A percentile compares a stretch with the other conserved stretches of the same genome.
phyloP scores from a whole-genome alignment of 768 basidiomycete genomes.

The Hortiboletus campestris region DNA sequence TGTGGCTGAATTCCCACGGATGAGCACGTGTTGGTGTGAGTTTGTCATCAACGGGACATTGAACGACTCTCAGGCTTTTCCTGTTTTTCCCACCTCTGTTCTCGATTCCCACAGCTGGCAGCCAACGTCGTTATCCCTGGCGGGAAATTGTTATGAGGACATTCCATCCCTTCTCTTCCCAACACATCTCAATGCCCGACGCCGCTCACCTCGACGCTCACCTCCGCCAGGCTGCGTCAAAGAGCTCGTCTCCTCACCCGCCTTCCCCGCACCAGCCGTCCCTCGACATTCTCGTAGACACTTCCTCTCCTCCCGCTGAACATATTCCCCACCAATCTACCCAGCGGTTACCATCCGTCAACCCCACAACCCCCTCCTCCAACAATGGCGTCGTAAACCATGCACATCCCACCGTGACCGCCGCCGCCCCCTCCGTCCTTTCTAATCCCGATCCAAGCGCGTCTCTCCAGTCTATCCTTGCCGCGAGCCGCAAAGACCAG shows the following conservation, averaged over 20 bases:
- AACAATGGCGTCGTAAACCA: slow-evolving; percentile 29
- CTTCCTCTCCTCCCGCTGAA: slow-evolving; percentile 25
- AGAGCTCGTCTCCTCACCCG: slow-evolving; percentile 48
- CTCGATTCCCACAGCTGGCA: slow-evolving; percentile 46
- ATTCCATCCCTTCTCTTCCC: slow-evolving; percentile 42
- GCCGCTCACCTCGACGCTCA: slow-evolving; percentile 34
- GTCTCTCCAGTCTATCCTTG: slow-evolving; percentile 41
- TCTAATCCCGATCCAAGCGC: slow-evolving; percentile 39
- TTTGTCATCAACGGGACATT: slow-evolving; percentile 24
- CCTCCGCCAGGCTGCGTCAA: slow-evolving; percentile 31
- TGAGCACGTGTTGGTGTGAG: slow-evolving; percentile 29
- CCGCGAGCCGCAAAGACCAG: slow-evolving; percentile 33
- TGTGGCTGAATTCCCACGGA: slow-evolving; percentile 31
- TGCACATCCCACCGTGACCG: slow-evolving; percentile 31
- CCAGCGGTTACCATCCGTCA: slow-evolving; percentile 31
- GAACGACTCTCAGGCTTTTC: slow-evolving; percentile 28
- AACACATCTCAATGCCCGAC: slow-evolving; percentile 42
- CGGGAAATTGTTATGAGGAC: slow-evolving; percentile 46
- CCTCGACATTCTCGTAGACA: slow-evolving; percentile 39
- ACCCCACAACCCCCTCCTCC: slow-evolving; percentile 20
- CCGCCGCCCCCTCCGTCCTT: slow-evolving; percentile 33
- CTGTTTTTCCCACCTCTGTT: slow-evolving; percentile 47
- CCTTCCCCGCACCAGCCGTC: slow-evolving; percentile 40
- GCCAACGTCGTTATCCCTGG: slow-evolving; percentile 36
- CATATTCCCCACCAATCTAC: slow-evolving; percentile 33